Evolutionary conservation across 164 flowering plant species (phyloP).

Genomic region (Stephania yunnanensis): DNA sequence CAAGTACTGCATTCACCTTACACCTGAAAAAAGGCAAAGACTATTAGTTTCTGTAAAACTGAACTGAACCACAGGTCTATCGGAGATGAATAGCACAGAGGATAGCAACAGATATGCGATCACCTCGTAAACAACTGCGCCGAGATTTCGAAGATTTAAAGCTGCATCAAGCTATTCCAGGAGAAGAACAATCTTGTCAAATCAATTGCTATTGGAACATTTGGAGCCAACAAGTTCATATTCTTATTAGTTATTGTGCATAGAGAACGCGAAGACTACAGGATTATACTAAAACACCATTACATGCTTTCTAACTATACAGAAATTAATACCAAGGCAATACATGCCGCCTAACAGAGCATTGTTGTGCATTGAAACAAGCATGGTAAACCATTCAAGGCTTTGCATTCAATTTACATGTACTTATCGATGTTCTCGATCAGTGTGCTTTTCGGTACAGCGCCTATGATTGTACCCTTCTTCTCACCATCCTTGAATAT

Average conservation of each 20-base stretch:
- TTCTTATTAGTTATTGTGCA: neutral
- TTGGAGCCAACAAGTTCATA: neutral
- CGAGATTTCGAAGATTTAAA: too few species aligned
- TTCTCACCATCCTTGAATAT: constrained; percentile 84
- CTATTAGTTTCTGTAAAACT: too few species aligned
- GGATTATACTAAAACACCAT: neutral
- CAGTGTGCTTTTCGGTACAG: constrained; percentile 76
- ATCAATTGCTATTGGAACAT: too few species aligned
- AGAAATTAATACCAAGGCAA: neutral
- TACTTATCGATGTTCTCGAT: constrained; percentile 64
- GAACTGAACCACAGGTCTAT: too few species aligned
- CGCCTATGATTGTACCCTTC: constrained; percentile 75
- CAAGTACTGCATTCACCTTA: too few species aligned
- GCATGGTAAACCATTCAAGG: neutral
- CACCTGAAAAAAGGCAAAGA: too few species aligned
- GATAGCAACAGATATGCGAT: too few species aligned
- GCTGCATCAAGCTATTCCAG: too few species aligned
- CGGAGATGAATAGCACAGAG: too few species aligned
- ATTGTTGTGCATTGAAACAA: neutral
- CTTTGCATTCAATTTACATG: constrained; percentile 28
- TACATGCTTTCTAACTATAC: neutral
- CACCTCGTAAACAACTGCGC: too few species aligned
- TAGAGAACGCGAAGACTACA: neutral
- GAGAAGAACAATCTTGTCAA: too few species aligned
- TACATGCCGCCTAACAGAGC: neutral